These are phyloP conservation scores for Mycena pura DNA, from an alignment of 768 basidiomycete genomes.

Conservation along the genomic window DNA sequence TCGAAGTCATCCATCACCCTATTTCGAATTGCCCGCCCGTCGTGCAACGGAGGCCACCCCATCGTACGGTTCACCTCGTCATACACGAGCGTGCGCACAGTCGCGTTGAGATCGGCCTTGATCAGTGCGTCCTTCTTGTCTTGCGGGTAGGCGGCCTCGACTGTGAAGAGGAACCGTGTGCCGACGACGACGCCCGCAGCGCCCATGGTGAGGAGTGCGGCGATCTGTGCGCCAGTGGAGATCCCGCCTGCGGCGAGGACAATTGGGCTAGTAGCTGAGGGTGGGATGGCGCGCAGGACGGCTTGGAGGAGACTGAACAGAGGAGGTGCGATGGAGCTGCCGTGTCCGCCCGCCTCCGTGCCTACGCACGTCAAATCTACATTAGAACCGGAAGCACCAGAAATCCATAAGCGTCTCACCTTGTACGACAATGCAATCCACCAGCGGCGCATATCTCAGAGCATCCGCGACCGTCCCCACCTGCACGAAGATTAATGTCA, in stretches of 20 bases:
- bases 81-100: slow-evolving; percentile 49
- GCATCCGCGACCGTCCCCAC: slow-evolving; percentile 54
- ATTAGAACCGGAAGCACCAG: not conserved
- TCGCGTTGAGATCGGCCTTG: slow-evolving; percentile 35
- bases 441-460: slow-evolving; percentile 48
- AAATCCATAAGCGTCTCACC: slow-evolving; percentile 35
- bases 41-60: slow-evolving; percentile 49
- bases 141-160: slow-evolving; percentile 43
- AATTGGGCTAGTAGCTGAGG: slow-evolving; percentile 41
- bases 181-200: slow-evolving; percentile 62
- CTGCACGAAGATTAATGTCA: slow-evolving; percentile 46
- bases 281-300: not conserved
- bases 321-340: not conserved
- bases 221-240: slow-evolving; percentile 56
- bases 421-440: slow-evolving; percentile 62
- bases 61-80: slow-evolving; percentile 47
- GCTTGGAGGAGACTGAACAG: not conserved
- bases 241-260: slow-evolving; percentile 69
- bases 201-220: slow-evolving; percentile 57
- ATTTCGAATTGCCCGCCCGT: slow-evolving; percentile 55
- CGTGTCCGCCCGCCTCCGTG: slow-evolving; percentile 59
- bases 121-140: slow-evolving; percentile 34
- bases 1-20: slow-evolving; percentile 37
- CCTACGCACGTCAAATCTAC: slow-evolving; percentile 37
- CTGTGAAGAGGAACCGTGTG: slow-evolving; percentile 63